Conservation (phyloP, 345 rosid genomes). For the Cardamine occulta region DNA sequence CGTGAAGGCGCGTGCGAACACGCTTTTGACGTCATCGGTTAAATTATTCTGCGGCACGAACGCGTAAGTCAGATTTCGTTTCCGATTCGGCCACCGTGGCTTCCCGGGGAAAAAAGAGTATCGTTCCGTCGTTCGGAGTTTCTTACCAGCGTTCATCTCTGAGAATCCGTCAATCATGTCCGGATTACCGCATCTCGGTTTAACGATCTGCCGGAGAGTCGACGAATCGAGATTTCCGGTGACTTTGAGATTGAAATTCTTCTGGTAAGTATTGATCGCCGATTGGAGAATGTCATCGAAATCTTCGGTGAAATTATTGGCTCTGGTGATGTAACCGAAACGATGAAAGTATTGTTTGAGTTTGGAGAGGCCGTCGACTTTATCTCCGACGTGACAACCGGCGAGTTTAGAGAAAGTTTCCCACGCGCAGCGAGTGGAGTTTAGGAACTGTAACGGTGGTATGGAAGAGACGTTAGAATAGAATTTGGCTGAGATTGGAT, state of each 20-base stretch:
- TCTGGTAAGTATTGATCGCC: slow-evolving; percentile 67
- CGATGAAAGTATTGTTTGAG: slow-evolving; percentile 74
- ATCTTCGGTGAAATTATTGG: slow-evolving; percentile 54
- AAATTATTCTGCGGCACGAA: slow-evolving; percentile 55
- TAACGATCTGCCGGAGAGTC: slow-evolving; percentile 54
- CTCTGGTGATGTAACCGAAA: slow-evolving; percentile 71
- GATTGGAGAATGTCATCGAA: slow-evolving; percentile 61
- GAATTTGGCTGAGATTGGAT: slow-evolving; percentile 42
- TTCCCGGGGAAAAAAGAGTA: slow-evolving; percentile 71
- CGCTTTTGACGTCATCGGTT: slow-evolving; percentile 51
- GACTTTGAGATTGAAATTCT: slow-evolving; percentile 62
- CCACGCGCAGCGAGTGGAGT: slow-evolving; percentile 55
- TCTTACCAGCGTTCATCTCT: slow-evolving; percentile 63
- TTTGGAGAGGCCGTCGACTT: slow-evolving; percentile 57
- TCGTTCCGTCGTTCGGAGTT: slow-evolving; percentile 51
- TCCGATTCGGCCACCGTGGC: slow-evolving; percentile 67
- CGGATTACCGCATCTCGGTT: slow-evolving; percentile 77
- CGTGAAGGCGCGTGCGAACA: slow-evolving; percentile 70
- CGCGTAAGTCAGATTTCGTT: slow-evolving; percentile 60
- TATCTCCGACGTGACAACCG: slow-evolving; percentile 73
- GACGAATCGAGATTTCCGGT: slow-evolving; percentile 69
- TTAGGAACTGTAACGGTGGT: slow-evolving; percentile 35
- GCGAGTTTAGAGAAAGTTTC: slow-evolving; percentile 57
- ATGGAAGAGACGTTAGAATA: slow-evolving; percentile 33
- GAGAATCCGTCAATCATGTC: slow-evolving; percentile 72